These are phyloP conservation scores for Tylopilus vinaceipallidus DNA, from an alignment of 768 basidiomycete species.

Conservation along the genomic window DNA sequence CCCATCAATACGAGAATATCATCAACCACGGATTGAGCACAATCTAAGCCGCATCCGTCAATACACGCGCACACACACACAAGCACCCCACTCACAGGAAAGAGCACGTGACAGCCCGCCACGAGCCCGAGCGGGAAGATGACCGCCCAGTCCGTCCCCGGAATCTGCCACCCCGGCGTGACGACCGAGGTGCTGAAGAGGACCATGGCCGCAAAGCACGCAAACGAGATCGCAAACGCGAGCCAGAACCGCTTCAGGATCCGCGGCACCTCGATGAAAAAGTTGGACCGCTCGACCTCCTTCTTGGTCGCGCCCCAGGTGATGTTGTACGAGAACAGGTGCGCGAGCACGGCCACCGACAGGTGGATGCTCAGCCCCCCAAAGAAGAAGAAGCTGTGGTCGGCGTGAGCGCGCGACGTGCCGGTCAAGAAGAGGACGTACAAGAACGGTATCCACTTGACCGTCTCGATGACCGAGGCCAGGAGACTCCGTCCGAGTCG, in stretches of 20 bases:
- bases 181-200: conserved; percentile 51
- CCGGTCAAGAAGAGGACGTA: background rate
- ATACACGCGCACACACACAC: background rate
- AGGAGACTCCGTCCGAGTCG: conserved; percentile 48
- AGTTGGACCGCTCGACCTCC: conserved; percentile 86
- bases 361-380: conserved; percentile 55
- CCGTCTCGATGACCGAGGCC: conserved; percentile 22
- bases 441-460: conserved; percentile 37
- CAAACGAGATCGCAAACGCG: conserved; percentile 53
- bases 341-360: conserved; percentile 50
- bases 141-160: conserved; percentile 66
- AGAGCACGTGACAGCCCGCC: conserved; percentile 63
- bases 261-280: conserved; percentile 86
- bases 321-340: conserved; percentile 60
- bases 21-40: conserved; percentile 87
- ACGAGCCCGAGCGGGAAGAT: conserved; percentile 74
- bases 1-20: conserved; percentile 63
- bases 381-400: conserved; percentile 50
- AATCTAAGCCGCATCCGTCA: conserved; percentile 52
- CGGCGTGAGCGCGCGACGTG: background rate
- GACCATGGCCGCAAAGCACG: conserved; percentile 51
- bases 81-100: conserved; percentile 53
- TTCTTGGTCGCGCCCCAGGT: conserved; percentile 66
- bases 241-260: conserved; percentile 80
- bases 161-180: conserved; percentile 63